These are phyloP conservation scores for Gaeumannomyces sp. DNA, from an alignment of 2,329 filamentous ascomycete genomes.

Conservation along the genomic window DNA sequence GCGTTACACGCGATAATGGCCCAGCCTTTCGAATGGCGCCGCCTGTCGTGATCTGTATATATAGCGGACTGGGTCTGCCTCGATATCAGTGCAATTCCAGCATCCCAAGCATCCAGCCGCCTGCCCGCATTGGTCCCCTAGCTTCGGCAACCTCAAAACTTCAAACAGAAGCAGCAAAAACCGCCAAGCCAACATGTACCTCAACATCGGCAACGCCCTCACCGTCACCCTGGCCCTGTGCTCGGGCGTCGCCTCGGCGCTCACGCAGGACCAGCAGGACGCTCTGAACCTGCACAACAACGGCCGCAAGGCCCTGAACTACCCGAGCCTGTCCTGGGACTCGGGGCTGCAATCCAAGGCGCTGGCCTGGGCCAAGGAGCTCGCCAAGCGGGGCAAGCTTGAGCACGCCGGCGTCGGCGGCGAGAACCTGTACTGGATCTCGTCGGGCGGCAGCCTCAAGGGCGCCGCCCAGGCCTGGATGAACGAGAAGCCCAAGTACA, in stretches of 20 bases:
- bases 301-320: background rate
- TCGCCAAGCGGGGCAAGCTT: constrained; percentile 2
- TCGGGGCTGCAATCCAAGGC: background rate
- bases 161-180: background rate
- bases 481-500: constrained; percentile 4
- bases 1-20: too few species aligned
- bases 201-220: constrained; percentile 1
- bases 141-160: background rate
- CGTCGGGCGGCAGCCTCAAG: background rate
- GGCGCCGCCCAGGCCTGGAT: background rate
- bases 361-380: background rate
- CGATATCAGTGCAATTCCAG: background rate
- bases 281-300: constrained; percentile 2
- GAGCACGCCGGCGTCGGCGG: constrained; percentile 7
- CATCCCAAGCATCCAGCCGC: background rate
- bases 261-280: constrained; percentile 6
- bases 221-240: background rate
- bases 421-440: constrained; percentile 5
- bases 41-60: background rate
- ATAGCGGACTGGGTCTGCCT: background rate
- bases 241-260: background rate
- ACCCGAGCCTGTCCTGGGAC: background rate
- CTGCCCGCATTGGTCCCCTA: too few species aligned
- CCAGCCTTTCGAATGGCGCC: too few species aligned
- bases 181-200: background rate